Evolutionary conservation across 2,329 filamentous ascomycete genomes (phyloP).

Genomic region (Colletotrichum lindemuthianum): DNA sequence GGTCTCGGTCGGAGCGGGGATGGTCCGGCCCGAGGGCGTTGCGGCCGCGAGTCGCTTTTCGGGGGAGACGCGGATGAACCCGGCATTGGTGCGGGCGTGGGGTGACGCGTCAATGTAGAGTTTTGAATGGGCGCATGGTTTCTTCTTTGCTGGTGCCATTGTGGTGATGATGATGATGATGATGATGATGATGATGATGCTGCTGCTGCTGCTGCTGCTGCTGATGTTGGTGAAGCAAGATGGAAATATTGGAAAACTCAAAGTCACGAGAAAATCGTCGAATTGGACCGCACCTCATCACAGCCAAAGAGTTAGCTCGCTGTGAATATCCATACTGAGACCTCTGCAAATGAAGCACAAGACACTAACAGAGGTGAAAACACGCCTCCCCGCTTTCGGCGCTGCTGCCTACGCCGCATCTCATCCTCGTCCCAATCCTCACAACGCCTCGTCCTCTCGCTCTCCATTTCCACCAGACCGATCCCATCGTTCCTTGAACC

Average conservation of each 20-base stretch:
- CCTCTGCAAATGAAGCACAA: no score
- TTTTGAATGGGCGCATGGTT: conserved; percentile 13
- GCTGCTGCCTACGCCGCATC: conserved; percentile 17
- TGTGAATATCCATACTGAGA: no score
- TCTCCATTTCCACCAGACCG: no score
- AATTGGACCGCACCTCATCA: no score
- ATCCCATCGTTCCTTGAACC: no score
- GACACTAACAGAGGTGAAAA: neutral
- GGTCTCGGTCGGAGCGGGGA: conserved; percentile 17
- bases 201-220: neutral
- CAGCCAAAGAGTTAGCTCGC: no score
- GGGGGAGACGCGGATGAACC: conserved; percentile 43
- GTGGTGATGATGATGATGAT: no score
- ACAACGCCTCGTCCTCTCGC: no score
- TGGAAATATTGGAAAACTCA: no score
- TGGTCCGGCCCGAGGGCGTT: conserved; percentile 41
- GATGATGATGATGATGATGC: no score
- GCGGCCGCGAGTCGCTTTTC: conserved; percentile 44
- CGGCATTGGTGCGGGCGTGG: conserved; percentile 17
- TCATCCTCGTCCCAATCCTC: no score
- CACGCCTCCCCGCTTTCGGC: conserved; percentile 12
- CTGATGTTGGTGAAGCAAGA: neutral
- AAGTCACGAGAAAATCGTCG: no score
- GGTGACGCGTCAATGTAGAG: conserved; percentile 17
- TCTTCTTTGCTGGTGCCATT: conserved; percentile 19